phyloP scores from a whole-genome alignment of 2,329 filamentous ascomycete genomes.

The Exophiala viscosa region DNA sequence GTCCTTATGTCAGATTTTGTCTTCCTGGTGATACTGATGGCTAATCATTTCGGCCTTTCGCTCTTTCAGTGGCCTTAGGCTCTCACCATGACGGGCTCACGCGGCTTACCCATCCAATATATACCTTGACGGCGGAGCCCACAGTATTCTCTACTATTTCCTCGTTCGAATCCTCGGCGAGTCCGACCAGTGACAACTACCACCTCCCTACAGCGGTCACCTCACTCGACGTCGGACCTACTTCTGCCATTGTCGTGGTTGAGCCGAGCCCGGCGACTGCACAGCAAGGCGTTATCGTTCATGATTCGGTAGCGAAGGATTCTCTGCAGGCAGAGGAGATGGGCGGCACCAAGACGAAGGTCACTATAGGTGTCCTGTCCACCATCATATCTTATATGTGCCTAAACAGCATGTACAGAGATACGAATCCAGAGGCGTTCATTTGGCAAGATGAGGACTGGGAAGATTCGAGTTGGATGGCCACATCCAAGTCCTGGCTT shows the following conservation, averaged over 20 bases:
- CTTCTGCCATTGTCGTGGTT: constrained; percentile 7
- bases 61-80: constrained; percentile 28
- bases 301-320: constrained; percentile 15
- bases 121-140: constrained; percentile 13
- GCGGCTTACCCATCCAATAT: constrained; percentile 21
- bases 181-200: constrained; percentile 5
- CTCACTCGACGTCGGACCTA: not conserved
- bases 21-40: constrained; percentile 14
- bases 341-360: constrained; percentile 37
- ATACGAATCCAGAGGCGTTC: constrained; percentile 62
- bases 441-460: constrained; percentile 57
- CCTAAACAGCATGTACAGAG: constrained; percentile 48
- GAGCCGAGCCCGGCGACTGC: constrained; percentile 1
- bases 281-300: constrained; percentile 1
- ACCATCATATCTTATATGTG: constrained; percentile 42
- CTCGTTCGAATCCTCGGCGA: constrained; percentile 3
- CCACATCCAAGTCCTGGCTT: constrained; percentile 67
- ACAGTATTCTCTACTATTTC: constrained; percentile 6
- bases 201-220: not conserved
- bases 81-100: constrained; percentile 15
- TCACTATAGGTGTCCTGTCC: constrained; percentile 39
- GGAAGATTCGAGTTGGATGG: constrained; percentile 65
- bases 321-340: constrained; percentile 35
- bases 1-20: constrained; percentile 12
- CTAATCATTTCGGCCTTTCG: constrained; percentile 21